Conservation (phyloP, 2,329 filamentous ascomycete species). For the Diaporthe sp. region DNA sequence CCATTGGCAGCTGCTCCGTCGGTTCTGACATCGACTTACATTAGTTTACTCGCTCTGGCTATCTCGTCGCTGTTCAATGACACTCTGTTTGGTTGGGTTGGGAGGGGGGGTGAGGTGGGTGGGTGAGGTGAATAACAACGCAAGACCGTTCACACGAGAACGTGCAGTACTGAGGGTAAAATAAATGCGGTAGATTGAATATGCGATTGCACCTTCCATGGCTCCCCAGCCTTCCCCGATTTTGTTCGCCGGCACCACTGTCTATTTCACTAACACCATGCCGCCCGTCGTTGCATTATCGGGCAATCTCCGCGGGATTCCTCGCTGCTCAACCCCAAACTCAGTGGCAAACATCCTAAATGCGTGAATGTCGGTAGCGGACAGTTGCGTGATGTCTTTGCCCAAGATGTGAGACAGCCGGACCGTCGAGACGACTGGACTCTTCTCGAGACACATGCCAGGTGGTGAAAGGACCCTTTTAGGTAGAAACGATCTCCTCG, state of each 20-base stretch:
- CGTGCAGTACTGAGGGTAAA: background rate
- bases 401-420: background rate
- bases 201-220: slow-evolving; percentile 3
- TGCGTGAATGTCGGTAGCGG: background rate
- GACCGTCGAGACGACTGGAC: background rate
- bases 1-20: too few relatives aligned
- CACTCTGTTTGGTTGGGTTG: too few relatives aligned
- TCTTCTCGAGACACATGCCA: background rate
- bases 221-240: background rate
- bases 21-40: too few relatives aligned
- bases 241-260: slow-evolving; percentile 7
- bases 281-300: background rate
- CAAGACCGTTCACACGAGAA: background rate
- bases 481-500: slow-evolving; percentile 75
- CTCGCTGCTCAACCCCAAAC: background rate
- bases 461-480: background rate
- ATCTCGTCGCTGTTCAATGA: too few relatives aligned
- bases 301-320: background rate
- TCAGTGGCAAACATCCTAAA: background rate
- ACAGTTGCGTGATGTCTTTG: background rate
- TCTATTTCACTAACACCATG: slow-evolving; percentile 10
- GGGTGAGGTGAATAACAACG: too few relatives aligned
- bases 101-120: too few relatives aligned
- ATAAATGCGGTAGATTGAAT: slow-evolving; percentile 1
- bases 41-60: too few relatives aligned